phyloP scores from a whole-genome alignment of 2,329 filamentous ascomycete genomes.

The Botrytis deweyae region DNA sequence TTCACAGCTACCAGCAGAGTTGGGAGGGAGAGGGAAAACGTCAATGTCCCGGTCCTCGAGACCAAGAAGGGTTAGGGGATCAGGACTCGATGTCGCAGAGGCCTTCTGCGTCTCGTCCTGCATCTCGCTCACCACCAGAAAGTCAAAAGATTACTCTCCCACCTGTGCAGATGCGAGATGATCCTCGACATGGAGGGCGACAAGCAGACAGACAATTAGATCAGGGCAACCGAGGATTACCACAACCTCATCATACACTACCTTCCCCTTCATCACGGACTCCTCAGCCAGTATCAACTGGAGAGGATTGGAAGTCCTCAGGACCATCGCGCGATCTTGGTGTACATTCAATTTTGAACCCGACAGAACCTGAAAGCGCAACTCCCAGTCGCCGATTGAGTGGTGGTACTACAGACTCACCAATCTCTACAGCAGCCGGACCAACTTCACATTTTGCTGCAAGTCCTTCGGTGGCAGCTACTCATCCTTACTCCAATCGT shows the following conservation, averaged over 20 bases:
- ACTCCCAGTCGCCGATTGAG: constrained; percentile 29
- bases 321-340: constrained; percentile 38
- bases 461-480: constrained; percentile 29
- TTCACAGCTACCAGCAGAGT: constrained; percentile 40
- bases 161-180: constrained; percentile 40
- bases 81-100: constrained; percentile 65
- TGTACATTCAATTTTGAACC: constrained; percentile 42
- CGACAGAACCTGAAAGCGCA: constrained; percentile 35
- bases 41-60: constrained; percentile 59
- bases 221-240: constrained; percentile 29
- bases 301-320: constrained; percentile 33
- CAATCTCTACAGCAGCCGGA: constrained; percentile 27
- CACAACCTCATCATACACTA: constrained; percentile 27
- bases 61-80: constrained; percentile 54
- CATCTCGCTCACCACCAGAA: constrained; percentile 46
- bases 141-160: constrained; percentile 38
- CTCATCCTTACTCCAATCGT: constrained; percentile 31
- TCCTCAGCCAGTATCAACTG: constrained; percentile 24
- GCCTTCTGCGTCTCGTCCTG: constrained; percentile 55
- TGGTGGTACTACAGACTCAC: constrained; percentile 31
- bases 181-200: constrained; percentile 31
- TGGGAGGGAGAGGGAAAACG: constrained; percentile 41
- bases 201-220: constrained; percentile 33
- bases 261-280: constrained; percentile 30
- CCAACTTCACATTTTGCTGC: constrained; percentile 31